Conservation (phyloP, 2,329 filamentous ascomycete species). For the Dactylellina leptospora region DNA sequence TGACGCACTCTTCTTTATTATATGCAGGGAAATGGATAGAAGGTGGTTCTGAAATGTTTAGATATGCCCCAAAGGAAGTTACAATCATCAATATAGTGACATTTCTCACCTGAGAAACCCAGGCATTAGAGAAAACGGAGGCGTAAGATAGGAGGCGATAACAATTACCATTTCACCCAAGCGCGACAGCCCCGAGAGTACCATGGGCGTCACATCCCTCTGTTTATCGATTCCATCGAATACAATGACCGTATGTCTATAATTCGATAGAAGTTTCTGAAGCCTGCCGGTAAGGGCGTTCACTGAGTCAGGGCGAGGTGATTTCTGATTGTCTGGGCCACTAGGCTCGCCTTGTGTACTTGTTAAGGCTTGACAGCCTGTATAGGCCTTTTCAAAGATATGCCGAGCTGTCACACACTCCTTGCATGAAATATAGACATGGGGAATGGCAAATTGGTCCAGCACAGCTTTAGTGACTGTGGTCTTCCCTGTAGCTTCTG, state of each 20-base stretch:
- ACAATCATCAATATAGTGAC: slow-evolving; percentile 81
- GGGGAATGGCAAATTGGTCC: slow-evolving; percentile 63
- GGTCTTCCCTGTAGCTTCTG: slow-evolving; percentile 87
- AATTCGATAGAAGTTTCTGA: slow-evolving; percentile 68
- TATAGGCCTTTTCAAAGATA: slow-evolving; percentile 73
- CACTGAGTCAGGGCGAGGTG: slow-evolving; percentile 60
- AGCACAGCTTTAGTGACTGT: slow-evolving; percentile 73
- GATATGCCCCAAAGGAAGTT: slow-evolving; percentile 73
- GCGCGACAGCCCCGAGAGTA: slow-evolving; percentile 81
- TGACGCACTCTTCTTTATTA: slow-evolving; percentile 78
- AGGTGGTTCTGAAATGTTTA: slow-evolving; percentile 74
- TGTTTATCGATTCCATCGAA: slow-evolving; percentile 88
- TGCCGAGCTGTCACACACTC: slow-evolving; percentile 83
- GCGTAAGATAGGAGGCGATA: neutral
- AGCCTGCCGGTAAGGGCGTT: slow-evolving; percentile 79
- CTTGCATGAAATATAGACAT: slow-evolving; percentile 72
- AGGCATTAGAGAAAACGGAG: too few species aligned
- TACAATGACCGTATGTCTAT: slow-evolving; percentile 65
- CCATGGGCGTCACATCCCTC: slow-evolving; percentile 78
- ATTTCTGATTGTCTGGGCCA: slow-evolving; percentile 72
- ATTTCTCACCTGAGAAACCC: slow-evolving; percentile 80
- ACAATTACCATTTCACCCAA: slow-evolving; percentile 76
- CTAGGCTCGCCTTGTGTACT: slow-evolving; percentile 60
- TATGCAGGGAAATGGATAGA: slow-evolving; percentile 87
- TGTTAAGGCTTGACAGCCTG: slow-evolving; percentile 21